phyloP scores from a whole-genome alignment of 352 stramenopile species.

The Thalassiosira mediterranea region DNA sequence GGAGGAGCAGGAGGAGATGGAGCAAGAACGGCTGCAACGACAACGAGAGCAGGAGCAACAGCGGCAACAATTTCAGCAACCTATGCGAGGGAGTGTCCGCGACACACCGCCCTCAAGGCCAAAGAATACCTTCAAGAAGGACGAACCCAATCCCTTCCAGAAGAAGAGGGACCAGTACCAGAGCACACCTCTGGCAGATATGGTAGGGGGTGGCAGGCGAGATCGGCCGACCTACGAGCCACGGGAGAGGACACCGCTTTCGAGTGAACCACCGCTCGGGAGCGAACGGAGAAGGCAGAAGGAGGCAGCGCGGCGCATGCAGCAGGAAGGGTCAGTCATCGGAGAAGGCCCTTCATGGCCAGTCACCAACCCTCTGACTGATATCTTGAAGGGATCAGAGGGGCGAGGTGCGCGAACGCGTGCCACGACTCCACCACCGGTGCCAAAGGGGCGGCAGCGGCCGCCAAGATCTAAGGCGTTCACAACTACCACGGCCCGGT shows the following conservation, averaged over 20 bases:
- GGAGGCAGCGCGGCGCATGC: not conserved
- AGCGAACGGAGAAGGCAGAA: slow-evolving; percentile 6
- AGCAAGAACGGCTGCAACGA: not conserved
- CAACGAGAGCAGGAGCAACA: slow-evolving; percentile 1
- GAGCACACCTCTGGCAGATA: slow-evolving; percentile 26
- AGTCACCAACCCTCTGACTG: slow-evolving; percentile 1
- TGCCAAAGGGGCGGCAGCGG: too few relatives aligned
- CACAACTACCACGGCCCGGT: slow-evolving; percentile 4
- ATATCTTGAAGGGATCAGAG: slow-evolving; percentile 4
- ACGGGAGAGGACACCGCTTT: slow-evolving; percentile 16
- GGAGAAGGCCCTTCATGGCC: too few relatives aligned
- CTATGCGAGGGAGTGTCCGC: too few relatives aligned
- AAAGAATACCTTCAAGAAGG: too few relatives aligned
- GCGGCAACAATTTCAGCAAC: slow-evolving; percentile 8
- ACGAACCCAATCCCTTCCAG: not conserved
- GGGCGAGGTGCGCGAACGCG: not conserved
- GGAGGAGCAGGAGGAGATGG: slow-evolving; percentile 21
- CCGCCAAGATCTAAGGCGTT: slow-evolving; percentile 9
- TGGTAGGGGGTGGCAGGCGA: slow-evolving; percentile 1
- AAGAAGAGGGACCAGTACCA: slow-evolving; percentile 1
- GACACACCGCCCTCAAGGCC: too few relatives aligned
- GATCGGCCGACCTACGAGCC: not conserved
- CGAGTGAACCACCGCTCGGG: slow-evolving; percentile 15
- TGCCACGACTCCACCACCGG: not conserved
- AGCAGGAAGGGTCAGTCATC: too few relatives aligned